Base-by-base conservation (phyloP, 1,139 yeast species). In the Candida mesenterica region DNA sequence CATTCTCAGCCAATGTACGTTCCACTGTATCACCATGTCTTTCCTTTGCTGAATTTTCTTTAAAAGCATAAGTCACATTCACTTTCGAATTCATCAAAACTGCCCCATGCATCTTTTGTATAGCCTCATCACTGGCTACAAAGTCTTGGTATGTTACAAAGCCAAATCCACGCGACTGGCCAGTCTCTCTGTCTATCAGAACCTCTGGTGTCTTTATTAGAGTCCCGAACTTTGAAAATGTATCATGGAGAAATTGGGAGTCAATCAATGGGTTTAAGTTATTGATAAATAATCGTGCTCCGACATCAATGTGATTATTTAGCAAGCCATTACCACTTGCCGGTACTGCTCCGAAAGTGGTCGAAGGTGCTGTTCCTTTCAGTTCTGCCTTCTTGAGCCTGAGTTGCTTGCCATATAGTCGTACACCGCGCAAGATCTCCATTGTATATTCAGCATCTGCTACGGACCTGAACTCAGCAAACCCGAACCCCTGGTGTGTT, bases 401-500 rank as follows among this genome's bases (percentile, higher is more conserved):
- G 18, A 92, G 50, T 1, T 74, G 65, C 48, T 82, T 79, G 1
- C 86, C 89, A 50, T 61, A 86, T 25, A 92, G 60, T 30, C 78
- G 61, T 2, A 84, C 67, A 2, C 87, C 87, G 41, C 75, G 70
- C 53, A 87, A 60, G 1, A 86, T 61, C 40, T 75, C 71, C 24
- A 75, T 58, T 1, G 82, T 88, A 52, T 90, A 92, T 12, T 79
- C 83, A 0, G 87, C 83, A 49, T 89, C 96, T 15, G 60, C 66
- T 2, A 63, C 62, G 8, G 71, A 65, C 36, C 69, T 62, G 49
- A 85, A 82, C 53, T 87, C 95, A 2, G 86, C 82, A 60, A 92
- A 92, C 9, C 96, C 97, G 61, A 70, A 92, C 13, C 97, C 97
- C 52, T 84, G 95, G 50, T 84, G 89, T 2, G 75, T 68, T 42